These are phyloP conservation scores for Aspergillus affinis DNA, from an alignment of 495 filamentous ascomycete genomes.

Conservation along the genomic window DNA sequence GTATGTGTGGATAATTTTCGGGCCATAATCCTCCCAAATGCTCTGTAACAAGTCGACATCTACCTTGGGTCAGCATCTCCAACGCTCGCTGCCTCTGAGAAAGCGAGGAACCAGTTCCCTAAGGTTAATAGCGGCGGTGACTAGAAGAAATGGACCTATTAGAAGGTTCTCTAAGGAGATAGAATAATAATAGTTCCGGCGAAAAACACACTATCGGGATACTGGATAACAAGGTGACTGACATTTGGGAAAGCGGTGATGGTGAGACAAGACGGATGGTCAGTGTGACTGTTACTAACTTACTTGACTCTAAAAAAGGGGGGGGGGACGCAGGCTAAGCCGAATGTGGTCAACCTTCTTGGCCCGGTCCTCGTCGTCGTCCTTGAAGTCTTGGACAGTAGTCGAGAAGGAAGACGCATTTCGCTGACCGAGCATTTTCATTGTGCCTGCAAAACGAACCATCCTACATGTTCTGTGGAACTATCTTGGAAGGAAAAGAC, in stretches of 20 bases:
- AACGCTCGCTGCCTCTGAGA: neutral
- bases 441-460: neutral
- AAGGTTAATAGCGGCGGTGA: neutral
- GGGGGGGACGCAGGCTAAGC: neutral
- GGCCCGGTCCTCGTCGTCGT: no score
- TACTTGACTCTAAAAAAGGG: neutral
- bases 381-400: neutral
- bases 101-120: neutral
- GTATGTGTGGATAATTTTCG: no score
- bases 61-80: neutral
- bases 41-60: no score
- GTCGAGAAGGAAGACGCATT: no score
- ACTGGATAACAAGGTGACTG: neutral
- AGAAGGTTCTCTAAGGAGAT: neutral
- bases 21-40: no score
- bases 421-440: neutral
- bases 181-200: neutral
- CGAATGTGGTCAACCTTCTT: neutral
- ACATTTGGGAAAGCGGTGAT: neutral
- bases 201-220: neutral
- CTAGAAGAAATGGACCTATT: neutral
- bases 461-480: slow-evolving; percentile 14
- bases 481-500: slow-evolving; percentile 3
- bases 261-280: slow-evolving; percentile 13
- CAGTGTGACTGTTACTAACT: slow-evolving; percentile 1